A percentile compares a stretch with the other conserved stretches of the same genome.
Evolutionary conservation across 257 asterid species (phyloP).

Genomic region (Parsonsia alboflavescens): DNA sequence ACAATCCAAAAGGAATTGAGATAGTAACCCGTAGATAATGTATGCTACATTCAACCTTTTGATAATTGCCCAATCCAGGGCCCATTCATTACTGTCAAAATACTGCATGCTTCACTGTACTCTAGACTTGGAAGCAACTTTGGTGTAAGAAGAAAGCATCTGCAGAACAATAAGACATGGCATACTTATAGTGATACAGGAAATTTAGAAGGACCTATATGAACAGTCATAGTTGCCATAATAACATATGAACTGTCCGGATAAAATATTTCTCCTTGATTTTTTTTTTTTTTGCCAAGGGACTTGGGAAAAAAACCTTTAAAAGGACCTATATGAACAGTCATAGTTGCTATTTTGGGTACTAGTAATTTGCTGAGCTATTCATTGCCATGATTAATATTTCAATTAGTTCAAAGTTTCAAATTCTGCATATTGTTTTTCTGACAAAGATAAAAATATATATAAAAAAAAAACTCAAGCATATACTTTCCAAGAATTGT

Average conservation of each 20-base stretch:
- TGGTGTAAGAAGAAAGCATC: conserved; percentile 94
- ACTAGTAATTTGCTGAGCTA: too few relatives aligned
- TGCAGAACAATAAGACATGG: conserved; percentile 25
- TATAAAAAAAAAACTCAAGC: neutral
- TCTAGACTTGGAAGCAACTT: conserved; percentile 76
- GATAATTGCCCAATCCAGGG: conserved; percentile 93
- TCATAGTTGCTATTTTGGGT: too few relatives aligned
- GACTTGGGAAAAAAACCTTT: too few relatives aligned
- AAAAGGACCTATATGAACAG: too few relatives aligned
- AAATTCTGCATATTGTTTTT: neutral
- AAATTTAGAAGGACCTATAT: too few relatives aligned
- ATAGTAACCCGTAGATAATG: neutral
- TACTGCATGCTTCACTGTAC: conserved; percentile 74
- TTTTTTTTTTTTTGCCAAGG: too few relatives aligned
- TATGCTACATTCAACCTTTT: conserved; percentile 46
- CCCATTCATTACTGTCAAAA: conserved; percentile 80
- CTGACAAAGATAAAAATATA: too few relatives aligned
- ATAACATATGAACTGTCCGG: too few relatives aligned
- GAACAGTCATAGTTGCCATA: too few relatives aligned
- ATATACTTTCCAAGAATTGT: neutral
- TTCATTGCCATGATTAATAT: neutral
- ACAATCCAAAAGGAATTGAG: neutral
- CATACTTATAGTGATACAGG: neutral
- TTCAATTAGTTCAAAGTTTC: neutral
- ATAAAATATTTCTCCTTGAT: too few relatives aligned